Base-by-base conservation (phyloP, 2,329 filamentous ascomycete species). In the Helminthosporium solani region DNA sequence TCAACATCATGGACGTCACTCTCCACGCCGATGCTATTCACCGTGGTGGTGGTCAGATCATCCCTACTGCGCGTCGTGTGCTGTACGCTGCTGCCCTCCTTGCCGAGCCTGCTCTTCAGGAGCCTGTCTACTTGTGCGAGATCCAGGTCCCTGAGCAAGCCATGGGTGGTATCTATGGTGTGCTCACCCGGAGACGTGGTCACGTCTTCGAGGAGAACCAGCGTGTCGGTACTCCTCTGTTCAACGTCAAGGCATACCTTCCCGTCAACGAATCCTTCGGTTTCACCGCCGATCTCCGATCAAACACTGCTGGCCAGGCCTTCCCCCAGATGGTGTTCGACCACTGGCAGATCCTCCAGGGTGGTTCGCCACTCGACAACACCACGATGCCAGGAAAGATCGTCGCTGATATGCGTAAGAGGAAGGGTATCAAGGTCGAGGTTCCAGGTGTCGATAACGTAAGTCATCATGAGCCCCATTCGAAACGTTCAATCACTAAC, bases 131-230 rank as follows among this genome's bases (percentile, higher is more conserved):
- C 88, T 82, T 96, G 74, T 90, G 96, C 75, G 94, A 99, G 78
- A 99, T 99, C 77, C 91, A 96, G 82, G 94, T 99, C 56, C 92
- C 92, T 70, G 94, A 99, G 84, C 81, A 86, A 71, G 92, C 94
- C 74, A 97, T 99, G 94, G 94, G 94, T 84, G 94, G 94, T 84
- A 95, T 99, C 78, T 99, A 99, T 80, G 88, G 91, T 87, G 91
- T 96, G 73, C 88, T 99, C 68, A 96, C 91, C 78, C 88, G 91
- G 72, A 83, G 91, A 77, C 87, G 94, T 88, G 94, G 94, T 84
- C 92, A 97, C 85, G 94, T 99, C 78, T 96, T 97, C 85, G 81
- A 82, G 74, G 94, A 99, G 82, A 88, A 95, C 82, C 94, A 99
- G 83, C 90, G 94, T 72, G 88, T 92, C 56, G 94, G 94, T 78